Evolutionary conservation across 2,329 filamentous ascomycete genomes (phyloP).

Genomic region (Talaromyces piceae): DNA sequence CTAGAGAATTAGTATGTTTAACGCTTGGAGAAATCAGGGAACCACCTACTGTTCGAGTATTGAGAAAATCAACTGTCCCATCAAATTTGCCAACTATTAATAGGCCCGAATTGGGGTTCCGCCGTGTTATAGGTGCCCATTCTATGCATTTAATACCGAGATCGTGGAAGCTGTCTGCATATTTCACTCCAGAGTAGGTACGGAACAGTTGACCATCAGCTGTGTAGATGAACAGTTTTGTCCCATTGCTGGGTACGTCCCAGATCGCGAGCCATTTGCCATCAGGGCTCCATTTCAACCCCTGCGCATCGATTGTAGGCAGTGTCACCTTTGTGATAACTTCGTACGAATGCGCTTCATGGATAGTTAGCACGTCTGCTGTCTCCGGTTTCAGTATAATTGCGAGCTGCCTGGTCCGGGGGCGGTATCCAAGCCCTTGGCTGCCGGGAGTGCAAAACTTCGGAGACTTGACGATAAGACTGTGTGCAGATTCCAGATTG

Average conservation of each 20-base stretch:
- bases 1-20: slow-evolving; percentile 13
- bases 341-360: slow-evolving; percentile 29
- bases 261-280: slow-evolving; percentile 53
- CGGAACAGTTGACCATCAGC: slow-evolving; percentile 53
- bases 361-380: slow-evolving; percentile 32
- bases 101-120: slow-evolving; percentile 25
- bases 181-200: slow-evolving; percentile 38
- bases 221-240: slow-evolving; percentile 49
- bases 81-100: slow-evolving; percentile 47
- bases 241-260: slow-evolving; percentile 47
- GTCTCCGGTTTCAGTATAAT: slow-evolving; percentile 33
- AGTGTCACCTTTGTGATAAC: slow-evolving; percentile 29
- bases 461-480: slow-evolving; percentile 32
- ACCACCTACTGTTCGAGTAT: slow-evolving; percentile 33
- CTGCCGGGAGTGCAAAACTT: slow-evolving; percentile 29
- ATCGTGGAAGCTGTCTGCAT: slow-evolving; percentile 33
- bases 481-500: slow-evolving; percentile 27
- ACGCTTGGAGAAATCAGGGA: not conserved
- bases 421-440: slow-evolving; percentile 30
- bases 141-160: slow-evolving; percentile 47
- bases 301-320: slow-evolving; percentile 50
- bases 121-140: slow-evolving; percentile 40
- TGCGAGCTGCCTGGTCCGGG: slow-evolving; percentile 33
- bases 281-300: slow-evolving; percentile 53
- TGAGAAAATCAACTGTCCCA: slow-evolving; percentile 42